Evolutionary conservation across 345 rosid genomes (phyloP).

Genomic region (Hirschfeldia incana): DNA sequence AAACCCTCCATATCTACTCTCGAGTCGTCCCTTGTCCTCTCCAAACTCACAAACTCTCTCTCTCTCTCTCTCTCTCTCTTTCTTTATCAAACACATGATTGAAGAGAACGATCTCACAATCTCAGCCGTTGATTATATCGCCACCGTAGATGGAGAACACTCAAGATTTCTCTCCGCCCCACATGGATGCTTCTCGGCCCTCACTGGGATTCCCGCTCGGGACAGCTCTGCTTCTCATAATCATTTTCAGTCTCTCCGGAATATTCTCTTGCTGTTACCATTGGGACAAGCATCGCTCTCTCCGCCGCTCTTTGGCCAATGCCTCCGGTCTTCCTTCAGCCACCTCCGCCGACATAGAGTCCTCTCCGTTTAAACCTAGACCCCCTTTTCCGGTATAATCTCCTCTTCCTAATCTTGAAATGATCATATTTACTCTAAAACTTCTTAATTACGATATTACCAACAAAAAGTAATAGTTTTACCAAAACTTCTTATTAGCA

Average conservation of each 20-base stretch:
- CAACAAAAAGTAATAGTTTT: neutral
- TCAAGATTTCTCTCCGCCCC: constrained; percentile 62
- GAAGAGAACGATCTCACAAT: constrained; percentile 38
- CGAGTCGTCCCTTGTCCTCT: constrained; percentile 18
- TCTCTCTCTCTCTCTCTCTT: constrained; percentile 1
- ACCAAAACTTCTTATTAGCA: neutral
- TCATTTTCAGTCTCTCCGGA: constrained; percentile 88
- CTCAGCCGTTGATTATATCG: constrained; percentile 36
- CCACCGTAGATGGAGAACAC: constrained; percentile 67
- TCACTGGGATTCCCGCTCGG: constrained; percentile 94
- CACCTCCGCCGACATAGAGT: constrained; percentile 47
- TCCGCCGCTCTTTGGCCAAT: constrained; percentile 62
- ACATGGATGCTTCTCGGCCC: constrained; percentile 77
- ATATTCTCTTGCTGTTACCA: constrained; percentile 98
- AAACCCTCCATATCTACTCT: constrained; percentile 19
- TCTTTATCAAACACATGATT: constrained; percentile 26
- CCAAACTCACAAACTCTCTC: constrained; percentile 2
- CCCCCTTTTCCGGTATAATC: constrained; percentile 46
- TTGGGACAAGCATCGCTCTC: constrained; percentile 89
- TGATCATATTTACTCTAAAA: neutral
- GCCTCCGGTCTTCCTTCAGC: constrained; percentile 44
- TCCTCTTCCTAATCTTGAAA: neutral
- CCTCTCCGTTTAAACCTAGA: constrained; percentile 54
- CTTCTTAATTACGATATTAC: neutral
- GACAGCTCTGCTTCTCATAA: constrained; percentile 79